phyloP scores from a whole-genome alignment of 805 yeast species.

The Metschnikowia chrysomelidarum region DNA sequence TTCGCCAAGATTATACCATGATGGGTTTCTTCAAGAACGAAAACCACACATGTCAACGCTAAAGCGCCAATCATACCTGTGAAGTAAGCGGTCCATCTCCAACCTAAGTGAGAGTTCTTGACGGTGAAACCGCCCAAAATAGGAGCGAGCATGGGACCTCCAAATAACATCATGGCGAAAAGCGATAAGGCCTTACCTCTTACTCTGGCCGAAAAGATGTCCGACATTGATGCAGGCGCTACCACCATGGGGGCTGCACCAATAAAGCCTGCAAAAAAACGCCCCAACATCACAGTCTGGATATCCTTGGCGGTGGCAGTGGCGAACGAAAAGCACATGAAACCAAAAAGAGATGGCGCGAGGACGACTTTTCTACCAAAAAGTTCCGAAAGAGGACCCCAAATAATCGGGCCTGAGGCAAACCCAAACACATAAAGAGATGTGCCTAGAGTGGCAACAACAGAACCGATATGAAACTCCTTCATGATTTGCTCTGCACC shows the following conservation, averaged over 20 bases:
- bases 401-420: slow-evolving; percentile 86
- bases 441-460: slow-evolving; percentile 72
- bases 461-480: slow-evolving; percentile 58
- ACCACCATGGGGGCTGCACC: slow-evolving; percentile 28
- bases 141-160: slow-evolving; percentile 24
- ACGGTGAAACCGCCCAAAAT: slow-evolving; percentile 59
- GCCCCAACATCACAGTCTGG: slow-evolving; percentile 23
- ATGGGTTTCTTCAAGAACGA: slow-evolving; percentile 67
- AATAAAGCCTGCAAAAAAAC: slow-evolving; percentile 25
- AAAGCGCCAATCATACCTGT: slow-evolving; percentile 59
- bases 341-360: slow-evolving; percentile 54
- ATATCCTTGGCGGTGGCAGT: slow-evolving; percentile 25
- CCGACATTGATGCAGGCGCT: slow-evolving; percentile 26
- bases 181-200: slow-evolving; percentile 26
- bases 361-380: slow-evolving; percentile 68
- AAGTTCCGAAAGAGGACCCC: slow-evolving; percentile 87
- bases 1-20: slow-evolving; percentile 61
- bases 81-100: slow-evolving; percentile 82
- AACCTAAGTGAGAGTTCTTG: slow-evolving; percentile 56
- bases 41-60: slow-evolving; percentile 34
- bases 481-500: slow-evolving; percentile 49
- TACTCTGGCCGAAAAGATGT: slow-evolving; percentile 16
- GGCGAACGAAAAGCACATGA: slow-evolving; percentile 54
- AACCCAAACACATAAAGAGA: slow-evolving; percentile 89
- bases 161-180: slow-evolving; percentile 35